Evolutionary conservation across 1,284 basidiomycete genomes (phyloP).

Genomic region (Ganoderma lucidum): DNA sequence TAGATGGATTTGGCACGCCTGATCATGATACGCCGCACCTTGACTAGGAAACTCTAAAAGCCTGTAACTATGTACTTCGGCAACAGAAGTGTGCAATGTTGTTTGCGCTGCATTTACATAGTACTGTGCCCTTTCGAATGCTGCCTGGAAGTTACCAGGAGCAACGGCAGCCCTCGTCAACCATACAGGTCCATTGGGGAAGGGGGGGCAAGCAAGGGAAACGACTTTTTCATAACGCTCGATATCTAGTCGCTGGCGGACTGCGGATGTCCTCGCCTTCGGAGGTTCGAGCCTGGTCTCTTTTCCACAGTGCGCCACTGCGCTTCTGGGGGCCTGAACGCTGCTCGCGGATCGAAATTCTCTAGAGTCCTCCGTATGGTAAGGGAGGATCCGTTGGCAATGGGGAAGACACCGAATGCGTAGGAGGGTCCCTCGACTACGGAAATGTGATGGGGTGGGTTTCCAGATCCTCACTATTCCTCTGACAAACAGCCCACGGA

Average conservation of each 20-base stretch:
- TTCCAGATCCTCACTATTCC: background rate
- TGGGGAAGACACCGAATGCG: background rate
- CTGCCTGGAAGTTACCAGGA: too few relatives aligned
- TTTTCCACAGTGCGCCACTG: slow-evolving; percentile 2
- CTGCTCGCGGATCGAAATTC: too few relatives aligned
- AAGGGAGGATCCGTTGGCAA: background rate
- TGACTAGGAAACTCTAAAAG: background rate
- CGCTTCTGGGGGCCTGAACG: background rate
- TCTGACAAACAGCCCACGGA: background rate
- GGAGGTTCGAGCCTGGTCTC: background rate
- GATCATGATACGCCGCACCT: background rate
- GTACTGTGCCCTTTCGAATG: too few relatives aligned
- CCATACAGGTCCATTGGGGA: background rate
- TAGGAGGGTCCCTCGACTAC: background rate
- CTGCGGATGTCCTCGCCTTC: background rate
- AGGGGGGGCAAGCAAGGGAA: background rate
- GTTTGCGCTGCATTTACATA: background rate
- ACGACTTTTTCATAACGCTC: background rate
- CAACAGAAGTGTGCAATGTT: too few relatives aligned
- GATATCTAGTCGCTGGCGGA: background rate
- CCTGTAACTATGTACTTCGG: background rate
- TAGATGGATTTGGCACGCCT: background rate
- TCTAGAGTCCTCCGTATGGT: background rate
- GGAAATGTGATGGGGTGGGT: background rate
- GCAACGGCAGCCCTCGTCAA: too few relatives aligned